These are phyloP conservation scores for Erysimum cheiri DNA, from an alignment of 441 rosid species.

Conservation along the genomic window DNA sequence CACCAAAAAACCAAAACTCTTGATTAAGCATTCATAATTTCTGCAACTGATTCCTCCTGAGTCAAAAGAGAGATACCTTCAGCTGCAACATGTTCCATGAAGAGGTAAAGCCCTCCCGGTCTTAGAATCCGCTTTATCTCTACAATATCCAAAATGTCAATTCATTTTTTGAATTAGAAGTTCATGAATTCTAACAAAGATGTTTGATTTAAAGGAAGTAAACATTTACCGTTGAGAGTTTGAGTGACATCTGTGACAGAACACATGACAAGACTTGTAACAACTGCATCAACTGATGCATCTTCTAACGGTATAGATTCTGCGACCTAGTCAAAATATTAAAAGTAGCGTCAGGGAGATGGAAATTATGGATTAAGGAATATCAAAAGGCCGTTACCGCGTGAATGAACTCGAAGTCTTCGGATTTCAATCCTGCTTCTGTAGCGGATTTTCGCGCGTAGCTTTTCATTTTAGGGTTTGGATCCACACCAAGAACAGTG, in stretches of 20 bases:
- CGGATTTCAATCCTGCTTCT: slow-evolving; percentile 62
- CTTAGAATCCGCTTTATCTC: slow-evolving; percentile 85
- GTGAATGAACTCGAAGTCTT: slow-evolving; percentile 66
- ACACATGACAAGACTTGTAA: slow-evolving; percentile 66
- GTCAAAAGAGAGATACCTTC: slow-evolving; percentile 55
- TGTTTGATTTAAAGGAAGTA: neutral
- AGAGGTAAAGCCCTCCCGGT: slow-evolving; percentile 78
- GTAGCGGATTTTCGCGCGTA: slow-evolving; percentile 69
- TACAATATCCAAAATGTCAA: slow-evolving; percentile 34
- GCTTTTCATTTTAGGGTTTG: slow-evolving; percentile 72
- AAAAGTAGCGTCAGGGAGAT: neutral
- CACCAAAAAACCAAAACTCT: neutral
- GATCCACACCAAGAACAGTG: slow-evolving; percentile 76
- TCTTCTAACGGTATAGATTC: slow-evolving; percentile 81
- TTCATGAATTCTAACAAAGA: neutral
- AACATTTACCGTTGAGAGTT: slow-evolving; percentile 62
- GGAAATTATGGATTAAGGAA: neutral
- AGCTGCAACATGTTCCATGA: slow-evolving; percentile 93
- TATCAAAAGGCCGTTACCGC: slow-evolving; percentile 47
- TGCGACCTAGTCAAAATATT: slow-evolving; percentile 55
- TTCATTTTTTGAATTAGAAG: neutral
- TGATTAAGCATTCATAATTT: slow-evolving; percentile 5
- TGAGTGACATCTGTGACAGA: slow-evolving; percentile 68
- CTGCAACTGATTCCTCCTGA: neutral
- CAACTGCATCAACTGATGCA: slow-evolving; percentile 84